These are phyloP conservation scores for Eutrema yunnanense DNA, from an alignment of 345 rosid species.

Conservation along the genomic window DNA sequence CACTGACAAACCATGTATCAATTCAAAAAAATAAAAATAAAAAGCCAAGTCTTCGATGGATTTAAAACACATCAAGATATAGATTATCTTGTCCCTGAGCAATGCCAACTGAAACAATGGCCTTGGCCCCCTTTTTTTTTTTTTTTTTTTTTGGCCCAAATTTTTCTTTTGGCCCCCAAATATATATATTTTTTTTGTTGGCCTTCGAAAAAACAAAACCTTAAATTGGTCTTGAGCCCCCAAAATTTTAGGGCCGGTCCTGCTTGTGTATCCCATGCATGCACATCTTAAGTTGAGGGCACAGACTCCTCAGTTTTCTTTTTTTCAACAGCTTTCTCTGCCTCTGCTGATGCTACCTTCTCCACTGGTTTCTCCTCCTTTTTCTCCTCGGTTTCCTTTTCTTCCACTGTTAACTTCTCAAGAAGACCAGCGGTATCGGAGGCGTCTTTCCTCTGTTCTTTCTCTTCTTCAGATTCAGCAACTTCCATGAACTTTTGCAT, in stretches of 20 bases:
- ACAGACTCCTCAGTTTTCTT: constrained; percentile 45
- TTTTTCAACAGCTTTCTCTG: constrained; percentile 26
- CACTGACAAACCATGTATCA: constrained; percentile 13
- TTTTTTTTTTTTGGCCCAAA: too few relatives aligned
- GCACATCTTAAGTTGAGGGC: constrained; percentile 39
- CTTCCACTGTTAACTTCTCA: constrained; percentile 67
- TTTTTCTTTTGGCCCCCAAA: too few relatives aligned
- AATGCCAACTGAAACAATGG: too few relatives aligned
- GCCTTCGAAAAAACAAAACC: too few relatives aligned
- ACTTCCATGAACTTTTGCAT: constrained; percentile 76
- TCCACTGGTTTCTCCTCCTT: constrained; percentile 33
- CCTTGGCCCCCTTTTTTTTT: too few relatives aligned
- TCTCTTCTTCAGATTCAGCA: constrained; percentile 51
- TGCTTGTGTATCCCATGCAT: background rate
- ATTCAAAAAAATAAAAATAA: background rate
- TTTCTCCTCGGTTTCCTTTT: constrained; percentile 41
- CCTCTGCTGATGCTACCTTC: constrained; percentile 25
- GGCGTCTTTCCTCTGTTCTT: constrained; percentile 66
- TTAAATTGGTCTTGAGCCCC: too few relatives aligned
- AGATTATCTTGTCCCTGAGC: background rate
- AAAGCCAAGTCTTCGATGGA: constrained; percentile 2
- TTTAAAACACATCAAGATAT: constrained; percentile 2
- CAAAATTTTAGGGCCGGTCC: too few relatives aligned
- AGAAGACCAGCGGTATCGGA: constrained; percentile 65
- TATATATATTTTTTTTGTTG: too few relatives aligned